Base-by-base conservation (phyloP, 2,329 filamentous ascomycete species). In the Spiromastix sp. region DNA sequence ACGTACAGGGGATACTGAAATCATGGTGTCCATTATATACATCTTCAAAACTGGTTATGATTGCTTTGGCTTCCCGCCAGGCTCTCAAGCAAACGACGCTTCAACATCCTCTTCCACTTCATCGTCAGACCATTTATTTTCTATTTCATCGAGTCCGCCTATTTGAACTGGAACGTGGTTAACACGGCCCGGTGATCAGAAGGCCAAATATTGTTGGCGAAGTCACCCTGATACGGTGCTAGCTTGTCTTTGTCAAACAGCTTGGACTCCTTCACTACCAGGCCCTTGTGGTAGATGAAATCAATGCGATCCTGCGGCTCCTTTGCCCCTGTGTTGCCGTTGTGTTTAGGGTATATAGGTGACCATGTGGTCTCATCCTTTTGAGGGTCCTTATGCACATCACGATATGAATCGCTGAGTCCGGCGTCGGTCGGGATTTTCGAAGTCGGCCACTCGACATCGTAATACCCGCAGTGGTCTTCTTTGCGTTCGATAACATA, bases 131-230 rank as follows among this genome's bases (percentile, higher is more conserved):
- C n/a, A n/a, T n/a, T n/a, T n/a, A n/a, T n/a, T n/a, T n/a, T n/a
- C n/a, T n/a, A n/a, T n/a, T n/a, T n/a, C n/a, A n/a, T n/a, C n/a
- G n/a, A n/a, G n/a, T n/a, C n/a, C n/a, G n/a, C n/a, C n/a, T n/a
- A n/a, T n/a, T n/a, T n/a, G n/a, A n/a, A n/a, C n/a, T n/a, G n/a
- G n/a, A n/a, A n/a, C n/a, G n/a, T n/a, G n/a, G 30, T 32, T 11
- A 32, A 21, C 12, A 45, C 41, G 15, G 30, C 41, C 11, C 51
- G 51, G 35, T 65, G 61, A 42, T 65, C 61, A 5, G 59, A 57
- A 9, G 59, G 56, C 61, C 61, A 65, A 45, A 64, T 59, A 12
- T 65, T 65, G n/a, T n/a, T n/a, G n/a, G n/a, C n/a, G n/a, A n/a
- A n/a, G 6, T 60, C 34, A 36, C 42, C 32, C 27, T 61, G 50